phyloP scores from a whole-genome alignment of 2,329 filamentous ascomycete genomes.

The Gnomoniopsis sp. region DNA sequence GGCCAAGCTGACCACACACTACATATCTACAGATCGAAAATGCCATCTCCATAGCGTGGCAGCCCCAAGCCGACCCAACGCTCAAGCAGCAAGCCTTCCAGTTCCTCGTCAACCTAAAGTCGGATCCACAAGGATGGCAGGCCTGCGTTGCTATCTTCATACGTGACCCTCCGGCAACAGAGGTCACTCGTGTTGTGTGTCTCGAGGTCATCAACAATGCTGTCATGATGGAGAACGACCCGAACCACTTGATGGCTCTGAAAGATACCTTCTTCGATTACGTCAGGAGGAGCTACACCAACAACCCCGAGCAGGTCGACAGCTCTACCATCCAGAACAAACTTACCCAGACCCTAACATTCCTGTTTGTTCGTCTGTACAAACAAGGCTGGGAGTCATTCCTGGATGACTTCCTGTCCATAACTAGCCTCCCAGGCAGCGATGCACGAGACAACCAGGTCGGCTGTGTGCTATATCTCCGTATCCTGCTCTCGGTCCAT shows the following conservation, averaged over 20 bases:
- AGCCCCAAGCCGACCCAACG: slow-evolving; percentile 70
- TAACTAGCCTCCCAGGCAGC: slow-evolving; percentile 64
- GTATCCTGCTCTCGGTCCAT: slow-evolving; percentile 84
- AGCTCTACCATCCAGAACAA: slow-evolving; percentile 86
- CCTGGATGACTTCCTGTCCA: slow-evolving; percentile 80
- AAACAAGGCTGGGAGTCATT: slow-evolving; percentile 83
- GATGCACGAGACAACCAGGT: slow-evolving; percentile 63
- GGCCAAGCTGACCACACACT: not conserved
- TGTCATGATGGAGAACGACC: slow-evolving; percentile 76
- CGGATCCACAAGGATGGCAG: slow-evolving; percentile 85
- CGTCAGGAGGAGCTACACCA: slow-evolving; percentile 70
- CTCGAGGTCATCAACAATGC: slow-evolving; percentile 93
- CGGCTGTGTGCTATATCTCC: slow-evolving; percentile 83
- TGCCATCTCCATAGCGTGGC: slow-evolving; percentile 91
- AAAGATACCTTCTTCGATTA: slow-evolving; percentile 82
- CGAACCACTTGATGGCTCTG: slow-evolving; percentile 68
- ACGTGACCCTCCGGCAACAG: slow-evolving; percentile 69
- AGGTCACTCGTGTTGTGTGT: slow-evolving; percentile 83
- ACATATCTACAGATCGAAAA: slow-evolving; percentile 70
- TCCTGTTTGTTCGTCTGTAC: slow-evolving; percentile 86
- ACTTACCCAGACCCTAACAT: slow-evolving; percentile 91
- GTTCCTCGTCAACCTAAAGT: slow-evolving; percentile 73
- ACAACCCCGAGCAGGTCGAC: slow-evolving; percentile 59
- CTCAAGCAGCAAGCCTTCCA: slow-evolving; percentile 81
- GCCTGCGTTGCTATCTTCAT: slow-evolving; percentile 84